These are phyloP conservation scores for Scheffersomyces lignosus DNA, from an alignment of 805 yeast genomes.

Conservation along the genomic window DNA sequence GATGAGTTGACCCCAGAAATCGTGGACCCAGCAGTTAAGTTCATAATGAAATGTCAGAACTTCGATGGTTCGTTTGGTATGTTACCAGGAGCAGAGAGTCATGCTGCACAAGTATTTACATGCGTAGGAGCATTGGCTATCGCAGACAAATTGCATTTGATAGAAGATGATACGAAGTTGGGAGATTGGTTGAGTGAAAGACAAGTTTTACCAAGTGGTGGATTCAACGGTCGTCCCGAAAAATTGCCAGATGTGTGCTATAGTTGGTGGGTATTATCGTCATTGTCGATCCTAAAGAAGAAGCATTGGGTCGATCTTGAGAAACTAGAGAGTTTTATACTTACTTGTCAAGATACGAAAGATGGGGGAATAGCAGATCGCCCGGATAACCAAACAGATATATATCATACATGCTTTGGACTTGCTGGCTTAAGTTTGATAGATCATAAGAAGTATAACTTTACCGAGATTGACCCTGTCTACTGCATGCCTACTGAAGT, in stretches of 20 bases:
- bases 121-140: constrained; percentile 82
- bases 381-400: constrained; percentile 87
- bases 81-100: constrained; percentile 93
- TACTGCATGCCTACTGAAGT: constrained; percentile 75
- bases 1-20: constrained; percentile 57
- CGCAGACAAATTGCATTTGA: constrained; percentile 53
- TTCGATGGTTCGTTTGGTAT: constrained; percentile 97
- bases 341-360: constrained; percentile 72
- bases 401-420: constrained; percentile 90
- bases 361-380: constrained; percentile 93
- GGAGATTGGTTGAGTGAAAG: constrained; percentile 92
- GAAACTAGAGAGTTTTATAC: constrained; percentile 64
- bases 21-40: constrained; percentile 63
- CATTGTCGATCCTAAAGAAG: constrained; percentile 64
- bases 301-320: constrained; percentile 75
- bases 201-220: constrained; percentile 77
- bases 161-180: constrained; percentile 44
- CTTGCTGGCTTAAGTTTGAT: constrained; percentile 82
- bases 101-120: constrained; percentile 88
- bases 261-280: constrained; percentile 94
- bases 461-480: constrained; percentile 75
- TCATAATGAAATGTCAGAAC: constrained; percentile 70
- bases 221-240: constrained; percentile 94
- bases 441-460: constrained; percentile 50
- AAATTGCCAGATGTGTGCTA: constrained; percentile 97